Conservation (phyloP, 2,329 filamentous ascomycete species). For the Coniella lustricola region DNA sequence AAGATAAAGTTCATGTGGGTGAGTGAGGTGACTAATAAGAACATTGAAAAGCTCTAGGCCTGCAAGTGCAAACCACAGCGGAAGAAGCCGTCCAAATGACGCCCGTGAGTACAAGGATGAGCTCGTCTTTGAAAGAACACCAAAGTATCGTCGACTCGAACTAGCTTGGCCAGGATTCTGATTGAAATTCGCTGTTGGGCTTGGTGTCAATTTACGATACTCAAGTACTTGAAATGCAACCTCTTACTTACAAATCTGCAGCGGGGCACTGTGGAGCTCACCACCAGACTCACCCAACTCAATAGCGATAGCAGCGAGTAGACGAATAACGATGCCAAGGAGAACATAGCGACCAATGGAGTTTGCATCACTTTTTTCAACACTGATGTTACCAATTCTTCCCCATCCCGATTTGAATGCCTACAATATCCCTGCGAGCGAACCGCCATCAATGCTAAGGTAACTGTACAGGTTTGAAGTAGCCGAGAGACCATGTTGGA, state of each 20-base stretch:
- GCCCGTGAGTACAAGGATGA: constrained; percentile 8
- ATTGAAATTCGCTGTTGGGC: no score
- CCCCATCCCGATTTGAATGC: constrained; percentile 19
- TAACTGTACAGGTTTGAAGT: constrained; percentile 23
- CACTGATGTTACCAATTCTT: not conserved
- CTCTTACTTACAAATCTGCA: no score
- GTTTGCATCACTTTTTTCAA: not conserved
- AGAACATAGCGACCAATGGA: not conserved
- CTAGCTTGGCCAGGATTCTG: no score
- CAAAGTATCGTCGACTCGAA: constrained; percentile 1
- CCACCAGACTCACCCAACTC: no score
- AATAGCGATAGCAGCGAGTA: not conserved
- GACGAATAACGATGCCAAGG: not conserved
- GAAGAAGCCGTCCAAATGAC: constrained; percentile 11
- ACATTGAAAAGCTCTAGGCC: no score
- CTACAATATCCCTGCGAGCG: no score
- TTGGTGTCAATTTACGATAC: not conserved
- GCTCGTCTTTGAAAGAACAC: constrained; percentile 9
- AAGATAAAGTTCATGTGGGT: no score
- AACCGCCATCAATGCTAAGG: constrained; percentile 23
- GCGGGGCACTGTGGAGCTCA: no score
- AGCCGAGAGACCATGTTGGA: no score
- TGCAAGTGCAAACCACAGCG: constrained; percentile 5
- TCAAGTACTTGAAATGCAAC: not conserved
- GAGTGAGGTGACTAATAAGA: not conserved